A percentile compares a stretch with the other conserved stretches of the same genome.
Evolutionary conservation across 1,284 basidiomycete species (phyloP).

Genomic region (Rhodotorula mucilaginosa): DNA sequence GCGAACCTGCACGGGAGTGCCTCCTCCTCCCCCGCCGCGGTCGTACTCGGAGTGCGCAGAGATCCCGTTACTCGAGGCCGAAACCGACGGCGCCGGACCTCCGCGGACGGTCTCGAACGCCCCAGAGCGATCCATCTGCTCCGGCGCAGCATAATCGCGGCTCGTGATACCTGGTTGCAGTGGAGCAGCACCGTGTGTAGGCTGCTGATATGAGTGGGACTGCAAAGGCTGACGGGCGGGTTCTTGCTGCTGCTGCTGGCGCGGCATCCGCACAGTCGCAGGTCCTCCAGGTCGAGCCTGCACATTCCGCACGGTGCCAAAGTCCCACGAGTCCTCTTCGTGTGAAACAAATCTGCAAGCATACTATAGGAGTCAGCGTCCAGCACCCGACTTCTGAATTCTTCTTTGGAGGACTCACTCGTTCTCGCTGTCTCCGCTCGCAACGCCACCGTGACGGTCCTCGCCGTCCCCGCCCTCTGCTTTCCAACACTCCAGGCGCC

Average conservation of each 20-base stretch:
- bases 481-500: slow-evolving; percentile 81
- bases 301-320: slow-evolving; percentile 75
- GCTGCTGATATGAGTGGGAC: neutral
- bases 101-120: slow-evolving; percentile 26
- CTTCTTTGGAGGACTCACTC: slow-evolving; percentile 57
- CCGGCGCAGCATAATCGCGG: slow-evolving; percentile 20
- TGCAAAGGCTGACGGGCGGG: slow-evolving; percentile 52
- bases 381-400: neutral
- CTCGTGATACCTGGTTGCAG: slow-evolving; percentile 48
- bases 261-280: slow-evolving; percentile 34
- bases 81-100: neutral
- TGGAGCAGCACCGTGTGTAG: neutral
- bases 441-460: slow-evolving; percentile 66
- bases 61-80: slow-evolving; percentile 48
- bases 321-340: slow-evolving; percentile 85
- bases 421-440: slow-evolving; percentile 50
- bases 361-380: rapidly evolving
- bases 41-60: slow-evolving; percentile 58
- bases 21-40: slow-evolving; percentile 39
- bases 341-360: neutral
- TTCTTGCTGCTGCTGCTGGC: slow-evolving; percentile 8
- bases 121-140: neutral
- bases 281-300: slow-evolving; percentile 30
- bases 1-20: neutral
- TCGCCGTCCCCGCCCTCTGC: slow-evolving; percentile 68